These are phyloP conservation scores for Aspergillus ibericus DNA, from an alignment of 2,329 filamentous ascomycete genomes.

Conservation along the genomic window DNA sequence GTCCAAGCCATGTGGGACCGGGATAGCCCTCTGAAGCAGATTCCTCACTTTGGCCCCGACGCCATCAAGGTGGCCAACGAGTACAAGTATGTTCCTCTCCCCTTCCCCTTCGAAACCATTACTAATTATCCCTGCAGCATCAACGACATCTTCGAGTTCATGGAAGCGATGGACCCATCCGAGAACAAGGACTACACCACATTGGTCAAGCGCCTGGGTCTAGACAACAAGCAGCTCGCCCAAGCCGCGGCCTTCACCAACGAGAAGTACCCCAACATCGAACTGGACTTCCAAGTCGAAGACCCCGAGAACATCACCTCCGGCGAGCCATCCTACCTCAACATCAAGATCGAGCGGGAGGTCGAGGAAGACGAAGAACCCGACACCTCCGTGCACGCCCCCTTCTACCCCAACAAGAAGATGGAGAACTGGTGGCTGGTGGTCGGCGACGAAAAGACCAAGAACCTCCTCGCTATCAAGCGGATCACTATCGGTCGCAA, in stretches of 20 bases:
- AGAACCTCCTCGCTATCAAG: slow-evolving; percentile 89
- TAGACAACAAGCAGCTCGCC: slow-evolving; percentile 77
- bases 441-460: slow-evolving; percentile 86
- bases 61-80: slow-evolving; percentile 80
- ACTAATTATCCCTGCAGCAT: slow-evolving; percentile 56
- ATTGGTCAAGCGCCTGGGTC: slow-evolving; percentile 73
- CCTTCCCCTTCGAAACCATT: slow-evolving; percentile 20
- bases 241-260: slow-evolving; percentile 96
- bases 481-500: slow-evolving; percentile 81
- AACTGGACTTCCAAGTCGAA: slow-evolving; percentile 82
- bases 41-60: slow-evolving; percentile 86
- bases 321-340: slow-evolving; percentile 77
- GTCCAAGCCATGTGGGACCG: slow-evolving; percentile 99
- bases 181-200: slow-evolving; percentile 80
- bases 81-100: slow-evolving; percentile 61
- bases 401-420: slow-evolving; percentile 90
- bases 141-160: slow-evolving; percentile 95
- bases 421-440: slow-evolving; percentile 99
- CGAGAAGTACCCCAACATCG: slow-evolving; percentile 91
- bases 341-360: slow-evolving; percentile 81
- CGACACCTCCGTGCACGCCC: slow-evolving; percentile 85
- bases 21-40: slow-evolving; percentile 94
- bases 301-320: slow-evolving; percentile 78
- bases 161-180: slow-evolving; percentile 96
- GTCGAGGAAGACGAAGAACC: slow-evolving; percentile 71